Percentiles rank a stretch among this genome's conserved stretches.
Evolutionary conservation across 495 filamentous ascomycete species (phyloP).

Genomic region (Staphylotrichum longicolle): DNA sequence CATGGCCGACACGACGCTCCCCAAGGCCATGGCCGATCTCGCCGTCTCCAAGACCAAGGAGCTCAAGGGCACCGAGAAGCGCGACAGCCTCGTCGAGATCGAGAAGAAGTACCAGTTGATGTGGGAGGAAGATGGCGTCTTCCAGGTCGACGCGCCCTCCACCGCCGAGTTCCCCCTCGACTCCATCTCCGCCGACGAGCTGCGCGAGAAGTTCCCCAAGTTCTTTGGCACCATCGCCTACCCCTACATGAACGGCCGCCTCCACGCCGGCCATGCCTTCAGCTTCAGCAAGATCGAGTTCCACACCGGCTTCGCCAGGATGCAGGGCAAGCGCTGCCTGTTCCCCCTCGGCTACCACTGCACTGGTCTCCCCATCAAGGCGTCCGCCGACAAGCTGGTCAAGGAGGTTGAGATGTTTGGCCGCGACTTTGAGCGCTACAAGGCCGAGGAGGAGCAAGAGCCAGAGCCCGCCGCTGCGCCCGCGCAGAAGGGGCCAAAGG

Average conservation of each 20-base stretch:
- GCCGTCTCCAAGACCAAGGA: slow-evolving; percentile 50
- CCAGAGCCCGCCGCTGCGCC: slow-evolving; percentile 25
- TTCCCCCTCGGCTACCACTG: slow-evolving; percentile 95
- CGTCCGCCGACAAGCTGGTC: slow-evolving; percentile 89
- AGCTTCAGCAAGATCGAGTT: slow-evolving; percentile 91
- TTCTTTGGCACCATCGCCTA: slow-evolving; percentile 94
- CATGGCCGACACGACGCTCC: slow-evolving; percentile 39
- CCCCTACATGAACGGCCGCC: slow-evolving; percentile 91
- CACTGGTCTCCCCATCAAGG: slow-evolving; percentile 97
- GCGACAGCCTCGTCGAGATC: slow-evolving; percentile 79
- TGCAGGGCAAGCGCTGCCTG: slow-evolving; percentile 82
- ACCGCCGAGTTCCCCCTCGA: slow-evolving; percentile 69
- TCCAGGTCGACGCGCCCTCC: slow-evolving; percentile 81
- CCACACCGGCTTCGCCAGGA: slow-evolving; percentile 73
- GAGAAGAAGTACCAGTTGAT: slow-evolving; percentile 89
- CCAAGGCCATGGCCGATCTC: slow-evolving; percentile 39
- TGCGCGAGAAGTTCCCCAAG: slow-evolving; percentile 78
- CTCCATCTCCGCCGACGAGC: slow-evolving; percentile 64
- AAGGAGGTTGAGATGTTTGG: slow-evolving; percentile 91
- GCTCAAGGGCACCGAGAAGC: slow-evolving; percentile 74
- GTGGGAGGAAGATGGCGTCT: slow-evolving; percentile 77
- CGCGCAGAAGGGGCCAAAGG: slow-evolving; percentile 41
- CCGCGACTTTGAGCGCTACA: slow-evolving; percentile 75
- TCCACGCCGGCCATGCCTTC: slow-evolving; percentile 91
- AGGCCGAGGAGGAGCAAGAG: slow-evolving; percentile 52